Evolutionary conservation across 169 alveolate species (phyloP), one percentile per base, ranked within the genome.

Genomic region (Eimeria maxima): DNA sequence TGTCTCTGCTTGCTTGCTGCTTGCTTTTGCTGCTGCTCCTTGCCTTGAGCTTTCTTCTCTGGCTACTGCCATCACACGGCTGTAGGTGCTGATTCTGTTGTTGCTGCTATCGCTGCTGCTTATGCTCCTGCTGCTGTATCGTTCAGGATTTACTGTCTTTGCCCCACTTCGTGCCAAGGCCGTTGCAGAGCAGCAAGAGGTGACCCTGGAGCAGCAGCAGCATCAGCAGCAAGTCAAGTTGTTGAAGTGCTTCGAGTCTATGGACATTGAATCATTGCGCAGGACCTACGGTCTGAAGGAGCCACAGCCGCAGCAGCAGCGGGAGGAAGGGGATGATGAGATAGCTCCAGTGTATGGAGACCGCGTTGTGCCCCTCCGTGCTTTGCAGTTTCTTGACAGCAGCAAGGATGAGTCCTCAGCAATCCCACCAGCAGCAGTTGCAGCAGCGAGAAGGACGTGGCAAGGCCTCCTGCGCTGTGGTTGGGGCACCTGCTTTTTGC

Each of bases 401-500:
- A 71, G 81, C 81, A 71, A n/a, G 44, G 29, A n/a, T 44, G 4
- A 16, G 3, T 42, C 81, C 22, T 27, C 81, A 71, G 81, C 81
- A 29, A 42, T 42, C 22, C 45, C 81, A 22, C 45, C 42, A 29
- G 81, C 81, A 71, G 44, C 71, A 60, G 71, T 16, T 1, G 14
- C 71, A 60, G 71, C 71, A 60, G 71, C 71, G 24, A 24, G 71
- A 60, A 24, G 18, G 71, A 4, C 29, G 45, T n/a, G 81, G 81
- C 81, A 42, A n/a, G 14, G 81, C 47, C 81, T 71, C 47, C 81
- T 71, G 44, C 18, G 81, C 2, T 71, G 81, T 42, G 81, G 81
- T 42, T 71, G 81, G 81, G 81, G 81, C 29, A 71, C 45, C 81
- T 71, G 81, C 44, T 71, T 71, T n/a, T n/a, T 71, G 47, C 81